These are phyloP conservation scores for Perkinsus olseni DNA, from an alignment of 169 alveolate genomes.

Conservation along the genomic window DNA sequence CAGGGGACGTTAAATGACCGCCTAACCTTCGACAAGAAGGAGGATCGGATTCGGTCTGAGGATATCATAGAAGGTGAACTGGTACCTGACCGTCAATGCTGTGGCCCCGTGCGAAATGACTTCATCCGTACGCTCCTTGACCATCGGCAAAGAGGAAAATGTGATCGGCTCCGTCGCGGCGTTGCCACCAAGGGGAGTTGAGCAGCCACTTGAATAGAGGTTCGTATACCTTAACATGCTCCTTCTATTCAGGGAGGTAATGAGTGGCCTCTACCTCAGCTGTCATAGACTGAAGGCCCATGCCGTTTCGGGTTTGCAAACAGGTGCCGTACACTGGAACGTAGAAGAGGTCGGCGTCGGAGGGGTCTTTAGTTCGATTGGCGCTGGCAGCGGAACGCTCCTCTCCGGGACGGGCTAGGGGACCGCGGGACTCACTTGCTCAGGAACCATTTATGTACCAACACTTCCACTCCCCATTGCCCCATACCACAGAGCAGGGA, in stretches of 20 bases:
- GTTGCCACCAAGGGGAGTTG: neutral
- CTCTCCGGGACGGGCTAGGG: neutral
- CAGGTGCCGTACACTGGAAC: slow-evolving; percentile 5
- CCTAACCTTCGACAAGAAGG: neutral
- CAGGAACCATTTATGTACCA: neutral
- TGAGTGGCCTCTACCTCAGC: neutral
- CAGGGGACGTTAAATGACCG: neutral
- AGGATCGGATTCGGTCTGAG: neutral
- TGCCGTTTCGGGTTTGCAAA: neutral
- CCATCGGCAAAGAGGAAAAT: slow-evolving; percentile 12
- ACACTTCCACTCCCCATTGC: slow-evolving; percentile 13
- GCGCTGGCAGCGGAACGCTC: neutral
- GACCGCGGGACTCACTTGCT: neutral
- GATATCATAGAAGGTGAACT: neutral
- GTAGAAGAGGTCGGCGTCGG: neutral
- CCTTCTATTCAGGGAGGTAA: neutral
- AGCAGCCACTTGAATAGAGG: neutral
- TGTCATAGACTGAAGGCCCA: neutral
- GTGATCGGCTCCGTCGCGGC: slow-evolving; percentile 1
- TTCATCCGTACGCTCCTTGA: neutral
- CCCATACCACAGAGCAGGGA: neutral
- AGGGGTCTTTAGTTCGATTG: neutral
- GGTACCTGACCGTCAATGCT: neutral
- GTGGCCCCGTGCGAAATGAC: too few species aligned
- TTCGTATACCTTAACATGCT: neutral